Base-by-base conservation (phyloP, 2,329 filamentous ascomycete species). In the Ascochyta pisi region DNA sequence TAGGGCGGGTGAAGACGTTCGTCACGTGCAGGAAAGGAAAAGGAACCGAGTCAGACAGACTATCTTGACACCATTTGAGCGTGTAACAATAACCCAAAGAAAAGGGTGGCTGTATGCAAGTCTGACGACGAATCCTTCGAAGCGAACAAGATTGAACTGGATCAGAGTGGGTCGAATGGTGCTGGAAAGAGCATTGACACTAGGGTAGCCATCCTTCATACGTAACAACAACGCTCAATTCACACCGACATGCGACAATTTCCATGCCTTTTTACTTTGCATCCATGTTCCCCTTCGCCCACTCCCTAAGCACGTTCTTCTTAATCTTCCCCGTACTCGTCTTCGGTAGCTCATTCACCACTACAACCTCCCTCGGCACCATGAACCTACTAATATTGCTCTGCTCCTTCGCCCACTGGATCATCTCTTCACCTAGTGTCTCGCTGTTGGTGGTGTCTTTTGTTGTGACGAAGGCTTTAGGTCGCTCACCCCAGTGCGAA, bases 261-360 rank as follows among this genome's bases (percentile, higher is more conserved):
- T 16, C 12, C 19, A n/a, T 16, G n/a, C 10, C 3, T 10, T 43
- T 12, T 13, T 57, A 66, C 16, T 57, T 56, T 15, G 67, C 71
- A 52, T 72, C 62, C 57, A 77, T 73, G 13, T 71, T 76, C 37
- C 84, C 83, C 71, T 85, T 91, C 2, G 90, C 90, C 94, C 93
- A 96, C 65, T 91, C 89, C 57, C 95, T 81, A 51, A 99, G 76
- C 6, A 96, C 86, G 69, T 96, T 98, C 86, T 99, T 99, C 84
- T 92, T 89, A 57, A 98, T 84, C 83, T 99, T 99, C 3, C 95
- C 95, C 0, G 95, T 99, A 75, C 90, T 95, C 26, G 95, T 99
- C 84, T 99, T 99, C 9, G 95, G 95, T 62, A 99, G 80, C 75
- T 97, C 93, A 6, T 79, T 64, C n/a, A 99, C 86, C 39, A 98